A percentile compares a stretch with the other conserved stretches of the same genome.
phyloP scores from a whole-genome alignment of 2,329 filamentous ascomycete species.

The Aspergillus hortae region DNA sequence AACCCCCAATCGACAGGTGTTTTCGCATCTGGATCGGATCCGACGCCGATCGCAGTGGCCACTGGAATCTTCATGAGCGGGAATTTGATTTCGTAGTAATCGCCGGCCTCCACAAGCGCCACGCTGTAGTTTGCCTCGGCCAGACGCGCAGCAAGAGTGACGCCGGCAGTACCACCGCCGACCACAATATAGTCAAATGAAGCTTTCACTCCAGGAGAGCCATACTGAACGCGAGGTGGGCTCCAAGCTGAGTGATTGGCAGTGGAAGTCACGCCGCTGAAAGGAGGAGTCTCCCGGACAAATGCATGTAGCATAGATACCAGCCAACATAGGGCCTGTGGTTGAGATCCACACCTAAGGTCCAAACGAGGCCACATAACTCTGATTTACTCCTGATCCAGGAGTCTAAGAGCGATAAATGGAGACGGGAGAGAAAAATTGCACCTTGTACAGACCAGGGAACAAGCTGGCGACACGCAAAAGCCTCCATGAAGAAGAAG shows the following conservation, averaged over 20 bases:
- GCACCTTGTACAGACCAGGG: not conserved
- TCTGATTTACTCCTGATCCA: not conserved
- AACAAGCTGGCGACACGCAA: not conserved
- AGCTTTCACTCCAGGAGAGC: constrained; percentile 9
- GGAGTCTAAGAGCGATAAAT: not conserved
- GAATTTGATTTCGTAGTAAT: constrained; percentile 52
- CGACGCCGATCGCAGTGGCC: constrained; percentile 19
- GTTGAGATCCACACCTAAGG: not conserved
- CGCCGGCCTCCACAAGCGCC: constrained; percentile 38
- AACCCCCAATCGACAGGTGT: constrained; percentile 52
- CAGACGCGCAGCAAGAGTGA: constrained; percentile 49
- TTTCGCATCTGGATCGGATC: constrained; percentile 14
- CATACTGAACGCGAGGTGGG: not conserved
- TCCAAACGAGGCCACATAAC: not conserved
- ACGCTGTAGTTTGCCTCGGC: constrained; percentile 45
- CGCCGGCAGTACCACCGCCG: constrained; percentile 37
- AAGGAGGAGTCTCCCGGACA: not conserved
- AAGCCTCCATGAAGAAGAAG: too few relatives aligned
- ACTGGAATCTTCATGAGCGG: constrained; percentile 49
- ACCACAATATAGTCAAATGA: constrained; percentile 32
- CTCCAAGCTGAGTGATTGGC: not conserved
- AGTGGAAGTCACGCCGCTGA: too few relatives aligned
- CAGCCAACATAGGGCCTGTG: not conserved
- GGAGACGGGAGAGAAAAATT: not conserved
- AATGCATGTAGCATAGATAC: not conserved